A percentile compares a stretch with the other conserved stretches of the same genome.
Conservation (phyloP, 2,329 filamentous ascomycete genomes). For the Chrysosporium queenslandicum region DNA sequence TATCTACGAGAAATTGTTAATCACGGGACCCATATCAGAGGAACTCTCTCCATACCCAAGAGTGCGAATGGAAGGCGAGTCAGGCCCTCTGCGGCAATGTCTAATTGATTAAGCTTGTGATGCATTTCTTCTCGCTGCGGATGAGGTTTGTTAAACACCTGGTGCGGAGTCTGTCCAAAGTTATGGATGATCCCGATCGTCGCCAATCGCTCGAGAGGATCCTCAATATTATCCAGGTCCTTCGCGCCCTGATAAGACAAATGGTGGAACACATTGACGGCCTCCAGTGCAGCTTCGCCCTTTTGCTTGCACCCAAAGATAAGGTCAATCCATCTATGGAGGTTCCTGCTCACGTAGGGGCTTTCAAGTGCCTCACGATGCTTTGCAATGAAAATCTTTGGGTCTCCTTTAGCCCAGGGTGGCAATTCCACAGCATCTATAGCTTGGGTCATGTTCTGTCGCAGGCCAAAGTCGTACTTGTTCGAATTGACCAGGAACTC, state of each 20-base stretch:
- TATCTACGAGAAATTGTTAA: conserved; percentile 37
- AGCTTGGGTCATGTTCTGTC: conserved; percentile 66
- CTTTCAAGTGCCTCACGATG: conserved; percentile 94
- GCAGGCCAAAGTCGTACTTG: conserved; percentile 80
- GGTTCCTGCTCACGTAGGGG: conserved; percentile 75
- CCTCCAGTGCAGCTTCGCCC: conserved; percentile 82
- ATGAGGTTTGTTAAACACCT: conserved; percentile 78
- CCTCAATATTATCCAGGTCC: conserved; percentile 80
- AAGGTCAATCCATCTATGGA: conserved; percentile 93
- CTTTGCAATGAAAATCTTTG: conserved; percentile 89
- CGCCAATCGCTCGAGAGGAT: conserved; percentile 74
- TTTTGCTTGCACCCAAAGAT: conserved; percentile 91
- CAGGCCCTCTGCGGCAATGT: conserved; percentile 65
- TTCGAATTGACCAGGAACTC: conserved; percentile 95
- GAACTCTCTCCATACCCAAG: conserved; percentile 41
- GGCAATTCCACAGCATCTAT: conserved; percentile 86
- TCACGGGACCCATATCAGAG: background rate
- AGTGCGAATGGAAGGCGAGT: conserved; percentile 70
- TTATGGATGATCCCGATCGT: conserved; percentile 97
- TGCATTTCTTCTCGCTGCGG: conserved; percentile 60
- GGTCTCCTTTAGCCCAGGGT: conserved; percentile 92
- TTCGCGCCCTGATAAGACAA: conserved; percentile 90
- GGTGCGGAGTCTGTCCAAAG: conserved; percentile 93
- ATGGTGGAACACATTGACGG: conserved; percentile 90
- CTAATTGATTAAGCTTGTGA: conserved; percentile 59